These are phyloP conservation scores for Starmerella geochares DNA, from an alignment of 805 yeast genomes.

Conservation along the genomic window DNA sequence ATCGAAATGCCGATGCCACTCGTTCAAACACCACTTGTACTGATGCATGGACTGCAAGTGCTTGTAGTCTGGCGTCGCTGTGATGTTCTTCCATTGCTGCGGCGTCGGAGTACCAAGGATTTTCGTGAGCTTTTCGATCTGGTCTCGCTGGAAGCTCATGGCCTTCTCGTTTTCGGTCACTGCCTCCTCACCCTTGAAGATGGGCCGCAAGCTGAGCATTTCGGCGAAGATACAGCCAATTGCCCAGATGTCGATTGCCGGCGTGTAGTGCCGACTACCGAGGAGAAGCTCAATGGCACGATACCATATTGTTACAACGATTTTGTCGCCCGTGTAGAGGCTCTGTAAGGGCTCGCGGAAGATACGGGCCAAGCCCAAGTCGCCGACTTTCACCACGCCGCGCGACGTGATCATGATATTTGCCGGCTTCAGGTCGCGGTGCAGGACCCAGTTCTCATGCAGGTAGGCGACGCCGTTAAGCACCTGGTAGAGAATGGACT, in stretches of 20 bases:
- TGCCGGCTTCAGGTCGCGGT: slow-evolving; percentile 94
- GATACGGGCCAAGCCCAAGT: slow-evolving; percentile 80
- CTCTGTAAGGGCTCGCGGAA: slow-evolving; percentile 81
- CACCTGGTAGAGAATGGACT: slow-evolving; percentile 85
- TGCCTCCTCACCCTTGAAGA: slow-evolving; percentile 97
- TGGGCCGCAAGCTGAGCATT: slow-evolving; percentile 74
- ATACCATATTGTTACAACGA: slow-evolving; percentile 95
- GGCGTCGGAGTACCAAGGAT: slow-evolving; percentile 80
- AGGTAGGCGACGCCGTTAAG: slow-evolving; percentile 81
- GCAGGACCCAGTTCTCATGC: slow-evolving; percentile 94
- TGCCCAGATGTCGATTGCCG: slow-evolving; percentile 91
- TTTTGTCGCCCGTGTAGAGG: slow-evolving; percentile 83
- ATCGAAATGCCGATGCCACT: slow-evolving; percentile 81
- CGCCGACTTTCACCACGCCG: slow-evolving; percentile 94
- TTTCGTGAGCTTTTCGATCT: slow-evolving; percentile 80
- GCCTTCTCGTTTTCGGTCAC: slow-evolving; percentile 11
- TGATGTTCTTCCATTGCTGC: slow-evolving; percentile 69
- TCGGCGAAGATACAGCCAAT: slow-evolving; percentile 93
- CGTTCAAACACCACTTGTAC: slow-evolving; percentile 59
- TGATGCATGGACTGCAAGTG: slow-evolving; percentile 49
- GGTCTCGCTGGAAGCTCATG: slow-evolving; percentile 66
- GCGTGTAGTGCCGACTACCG: slow-evolving; percentile 89
- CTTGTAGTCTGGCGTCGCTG: slow-evolving; percentile 73
- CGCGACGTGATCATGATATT: slow-evolving; percentile 87
- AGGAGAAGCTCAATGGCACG: slow-evolving; percentile 82